Evolutionary conservation across 805 yeast genomes (phyloP), one percentile per base, ranked within the genome.

Genomic region (Debaryomyces hansenii): DNA sequence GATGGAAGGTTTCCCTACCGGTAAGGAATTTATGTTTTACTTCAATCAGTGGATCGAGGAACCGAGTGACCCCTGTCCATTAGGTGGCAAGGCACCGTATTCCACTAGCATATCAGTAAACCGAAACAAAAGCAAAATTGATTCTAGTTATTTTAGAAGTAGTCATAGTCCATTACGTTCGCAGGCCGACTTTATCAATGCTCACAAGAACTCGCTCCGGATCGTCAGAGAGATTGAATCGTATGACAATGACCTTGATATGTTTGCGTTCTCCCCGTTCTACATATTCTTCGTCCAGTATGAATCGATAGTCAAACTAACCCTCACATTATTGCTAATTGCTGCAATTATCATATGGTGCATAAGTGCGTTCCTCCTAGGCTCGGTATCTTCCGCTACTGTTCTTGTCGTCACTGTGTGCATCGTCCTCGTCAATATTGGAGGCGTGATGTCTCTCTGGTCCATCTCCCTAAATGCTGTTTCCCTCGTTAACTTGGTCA

Each of bases 11-110:
- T 82, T 94, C 58, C 99, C 99, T 0, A 82, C 82, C 32, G 78
- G 75, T 10, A 72, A 72, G 0, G 84, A 83, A 31, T 92, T 92
- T 58, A 79, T 87, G 81, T 72, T 70, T 38, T 89, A 75, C 55
- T 85, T 90, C 60, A 64, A 79, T 18, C 80, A 85, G 36, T 92
- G 99, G 99, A 87, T 92, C 20, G 74, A 81, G 34, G 87, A 89
- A 20, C 83, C 82, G 1, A 87, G 96, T 47, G 94, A 87, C 57
- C 89, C 92, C 2, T 92, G 99, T 64, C 97, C 98, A 1, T 69
- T 92, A 21, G 98, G 96, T 3, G 99, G 99, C 2, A 87, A 87
- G 58, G 97, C 97, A 0, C 96, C 97, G 0, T 92, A 92, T 60
- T 75, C 87, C 1, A 66, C 73, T 4, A 73, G 90, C 0, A 69